These are phyloP conservation scores for Globisporangium spinosum DNA, from an alignment of 352 stramenopile species.

Conservation along the genomic window DNA sequence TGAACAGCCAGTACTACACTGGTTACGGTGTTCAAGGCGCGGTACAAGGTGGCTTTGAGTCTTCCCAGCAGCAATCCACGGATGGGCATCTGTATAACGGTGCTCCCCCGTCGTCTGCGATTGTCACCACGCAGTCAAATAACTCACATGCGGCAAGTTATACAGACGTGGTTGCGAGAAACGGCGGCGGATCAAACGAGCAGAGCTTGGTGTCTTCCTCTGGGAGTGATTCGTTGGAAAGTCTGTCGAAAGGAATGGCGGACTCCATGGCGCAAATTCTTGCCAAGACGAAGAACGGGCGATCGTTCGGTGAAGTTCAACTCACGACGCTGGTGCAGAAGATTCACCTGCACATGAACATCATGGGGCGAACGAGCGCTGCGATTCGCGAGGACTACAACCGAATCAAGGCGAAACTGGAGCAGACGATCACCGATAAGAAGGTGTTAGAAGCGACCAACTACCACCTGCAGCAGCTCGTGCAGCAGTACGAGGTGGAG, in stretches of 20 bases:
- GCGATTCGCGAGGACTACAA: conserved; percentile 36
- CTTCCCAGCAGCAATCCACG: conserved; percentile 11
- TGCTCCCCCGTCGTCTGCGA: conserved; percentile 9
- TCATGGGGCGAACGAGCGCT: conserved; percentile 37
- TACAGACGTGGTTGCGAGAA: conserved; percentile 22
- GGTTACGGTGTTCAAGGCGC: not conserved
- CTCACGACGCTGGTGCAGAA: conserved; percentile 34
- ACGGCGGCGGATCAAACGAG: conserved; percentile 1
- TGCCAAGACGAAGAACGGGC: conserved; percentile 26
- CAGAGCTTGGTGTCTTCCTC: conserved; percentile 15
- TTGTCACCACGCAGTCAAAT: conserved; percentile 12
- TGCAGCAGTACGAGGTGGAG: conserved; percentile 35
- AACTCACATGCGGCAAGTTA: conserved; percentile 22
- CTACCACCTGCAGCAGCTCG: conserved; percentile 21
- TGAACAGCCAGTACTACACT: conserved; percentile 18
- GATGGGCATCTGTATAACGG: conserved; percentile 18
- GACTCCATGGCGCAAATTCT: conserved; percentile 40
- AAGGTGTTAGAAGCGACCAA: conserved; percentile 28
- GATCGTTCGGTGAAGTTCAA: conserved; percentile 32
- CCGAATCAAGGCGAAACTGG: conserved; percentile 28
- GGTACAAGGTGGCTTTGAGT: conserved; percentile 7
- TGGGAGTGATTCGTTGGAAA: conserved; percentile 25
- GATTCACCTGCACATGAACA: conserved; percentile 39
- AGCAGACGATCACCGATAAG: conserved; percentile 37
- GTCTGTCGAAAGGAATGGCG: conserved; percentile 28